phyloP scores from a whole-genome alignment of 345 rosid species.

The Melastoma malabathricum region DNA sequence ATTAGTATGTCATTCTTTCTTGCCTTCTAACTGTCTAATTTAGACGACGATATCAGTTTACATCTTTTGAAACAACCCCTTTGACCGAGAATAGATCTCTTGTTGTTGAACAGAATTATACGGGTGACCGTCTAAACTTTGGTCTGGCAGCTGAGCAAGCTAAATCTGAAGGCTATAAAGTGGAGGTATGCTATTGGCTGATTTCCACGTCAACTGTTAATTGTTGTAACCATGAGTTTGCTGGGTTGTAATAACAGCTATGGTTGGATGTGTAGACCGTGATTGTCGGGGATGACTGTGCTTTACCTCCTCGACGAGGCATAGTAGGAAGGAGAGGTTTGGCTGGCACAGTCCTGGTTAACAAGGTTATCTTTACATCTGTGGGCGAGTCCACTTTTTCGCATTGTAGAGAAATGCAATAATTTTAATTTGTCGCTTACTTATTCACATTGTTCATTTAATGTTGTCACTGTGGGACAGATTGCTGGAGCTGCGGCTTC shows the following conservation, averaged over 20 bases:
- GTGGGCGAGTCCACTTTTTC: not conserved
- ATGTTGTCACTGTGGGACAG: constrained; percentile 23
- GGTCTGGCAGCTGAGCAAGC: constrained; percentile 99
- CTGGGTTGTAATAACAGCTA: not conserved
- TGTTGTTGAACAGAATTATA: constrained; percentile 58
- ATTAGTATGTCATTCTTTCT: no score
- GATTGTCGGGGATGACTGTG: constrained; percentile 95
- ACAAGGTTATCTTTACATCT: constrained; percentile 47
- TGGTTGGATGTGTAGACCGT: constrained; percentile 44
- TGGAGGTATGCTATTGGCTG: constrained; percentile 43
- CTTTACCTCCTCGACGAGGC: constrained; percentile 89
- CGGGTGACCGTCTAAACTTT: constrained; percentile 92
- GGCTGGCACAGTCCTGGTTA: constrained; percentile 86
- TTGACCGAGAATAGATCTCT: constrained; percentile 10
- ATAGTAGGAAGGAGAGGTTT: constrained; percentile 87
- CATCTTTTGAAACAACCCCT: constrained; percentile 7
- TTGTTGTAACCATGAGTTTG: not conserved
- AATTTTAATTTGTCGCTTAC: not conserved
- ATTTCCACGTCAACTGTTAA: not conserved
- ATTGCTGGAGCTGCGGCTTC: constrained; percentile 98
- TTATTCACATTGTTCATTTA: not conserved
- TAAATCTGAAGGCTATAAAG: constrained; percentile 88
- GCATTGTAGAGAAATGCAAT: not conserved
- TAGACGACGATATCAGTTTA: not conserved
- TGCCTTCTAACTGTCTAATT: no score